Evolutionary conservation across 495 filamentous ascomycete species (phyloP), one percentile per base, ranked within the genome.

Genomic region (Hypoxylon fuscum): DNA sequence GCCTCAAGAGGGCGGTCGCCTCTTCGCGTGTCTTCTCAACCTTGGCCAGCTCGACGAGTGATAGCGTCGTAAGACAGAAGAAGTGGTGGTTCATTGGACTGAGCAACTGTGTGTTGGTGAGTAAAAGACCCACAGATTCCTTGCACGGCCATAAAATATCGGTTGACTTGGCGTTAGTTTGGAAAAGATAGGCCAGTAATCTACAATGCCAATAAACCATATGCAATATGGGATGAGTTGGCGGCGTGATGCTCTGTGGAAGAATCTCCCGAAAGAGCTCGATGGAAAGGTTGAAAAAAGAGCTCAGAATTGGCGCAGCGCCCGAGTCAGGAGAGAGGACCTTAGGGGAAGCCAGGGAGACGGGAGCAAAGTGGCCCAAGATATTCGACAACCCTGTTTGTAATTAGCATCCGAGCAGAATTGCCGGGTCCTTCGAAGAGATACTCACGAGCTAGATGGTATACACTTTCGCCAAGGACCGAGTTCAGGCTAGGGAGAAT

Each of bases 151-250:
- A 83, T 9, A 93, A 74, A 25, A 93, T 78, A 31, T 90, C 61
- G 18, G 48, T 35, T 1, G 73, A 55, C 20, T 56, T 62, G 18
- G 69, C 44, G 5, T 55, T 82, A 77, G 64, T 84, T 73, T 66
- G 84, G 70, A 69, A 79, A 74, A 75, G 84, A 76, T 78, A 85
- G 59, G 56, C 84, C 75, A 93, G 74, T 10, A 93, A 77, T 34
- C 85, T 83, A 43, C 85, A 72, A 59, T 92, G 90, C 85, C 90
- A 90, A 73, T 92, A 94, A 2, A 86, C 82, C 35, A 94, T 83
- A 46, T 86, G 79, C 27, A 92, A 77, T 9, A 90, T 71, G 29
- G 76, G 79, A 44, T 76, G 71, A 55, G 72, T 76, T 17, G 65
- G 64, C 11, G 63, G 71, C 2, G 64, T 75, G 55, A 75, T 63